Percentiles rank a stretch among this genome's conserved stretches.
phyloP scores from a whole-genome alignment of 2,329 filamentous ascomycete species.

The Alternaria hordeiaustralica region DNA sequence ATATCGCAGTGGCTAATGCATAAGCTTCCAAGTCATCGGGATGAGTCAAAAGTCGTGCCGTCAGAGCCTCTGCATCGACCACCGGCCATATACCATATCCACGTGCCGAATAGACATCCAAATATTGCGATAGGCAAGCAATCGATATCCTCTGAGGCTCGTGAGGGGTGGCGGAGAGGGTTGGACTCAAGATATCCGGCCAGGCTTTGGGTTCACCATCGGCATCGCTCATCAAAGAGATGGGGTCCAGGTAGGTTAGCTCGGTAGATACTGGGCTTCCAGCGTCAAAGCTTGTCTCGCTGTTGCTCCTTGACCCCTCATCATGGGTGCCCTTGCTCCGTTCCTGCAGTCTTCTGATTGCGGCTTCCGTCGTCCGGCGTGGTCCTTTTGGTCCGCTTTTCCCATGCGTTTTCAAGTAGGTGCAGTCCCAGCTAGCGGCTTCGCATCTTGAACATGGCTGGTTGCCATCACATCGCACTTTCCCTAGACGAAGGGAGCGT shows the following conservation, averaged over 20 bases:
- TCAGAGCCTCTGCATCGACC: slow-evolving; percentile 41
- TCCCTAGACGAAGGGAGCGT: slow-evolving; percentile 11
- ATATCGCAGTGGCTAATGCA: slow-evolving; percentile 40
- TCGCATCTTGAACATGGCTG: slow-evolving; percentile 43
- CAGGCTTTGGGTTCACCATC: slow-evolving; percentile 29
- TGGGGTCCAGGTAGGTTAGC: slow-evolving; percentile 30
- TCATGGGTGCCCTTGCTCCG: slow-evolving; percentile 34
- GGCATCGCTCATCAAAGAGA: slow-evolving; percentile 30
- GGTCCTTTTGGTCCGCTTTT: slow-evolving; percentile 47
- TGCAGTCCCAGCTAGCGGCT: slow-evolving; percentile 46
- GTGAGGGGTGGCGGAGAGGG: slow-evolving; percentile 14
- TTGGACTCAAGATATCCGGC: slow-evolving; percentile 33
- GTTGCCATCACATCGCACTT: slow-evolving; percentile 45
- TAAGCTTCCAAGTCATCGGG: slow-evolving; percentile 43
- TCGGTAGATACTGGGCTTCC: slow-evolving; percentile 38
- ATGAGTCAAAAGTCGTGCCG: slow-evolving; percentile 40
- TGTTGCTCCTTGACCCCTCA: slow-evolving; percentile 37
- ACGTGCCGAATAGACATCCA: slow-evolving; percentile 40
- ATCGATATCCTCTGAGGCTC: slow-evolving; percentile 40
- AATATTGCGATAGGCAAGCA: slow-evolving; percentile 41
- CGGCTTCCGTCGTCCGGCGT: slow-evolving; percentile 43
- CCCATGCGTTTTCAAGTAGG: slow-evolving; percentile 45
- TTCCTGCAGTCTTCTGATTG: slow-evolving; percentile 42
- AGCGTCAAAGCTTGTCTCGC: slow-evolving; percentile 42
- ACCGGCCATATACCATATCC: slow-evolving; percentile 47